Evolutionary conservation across 2,329 filamentous ascomycete species (phyloP).

Genomic region (Pseudogymnoascus sp.): DNA sequence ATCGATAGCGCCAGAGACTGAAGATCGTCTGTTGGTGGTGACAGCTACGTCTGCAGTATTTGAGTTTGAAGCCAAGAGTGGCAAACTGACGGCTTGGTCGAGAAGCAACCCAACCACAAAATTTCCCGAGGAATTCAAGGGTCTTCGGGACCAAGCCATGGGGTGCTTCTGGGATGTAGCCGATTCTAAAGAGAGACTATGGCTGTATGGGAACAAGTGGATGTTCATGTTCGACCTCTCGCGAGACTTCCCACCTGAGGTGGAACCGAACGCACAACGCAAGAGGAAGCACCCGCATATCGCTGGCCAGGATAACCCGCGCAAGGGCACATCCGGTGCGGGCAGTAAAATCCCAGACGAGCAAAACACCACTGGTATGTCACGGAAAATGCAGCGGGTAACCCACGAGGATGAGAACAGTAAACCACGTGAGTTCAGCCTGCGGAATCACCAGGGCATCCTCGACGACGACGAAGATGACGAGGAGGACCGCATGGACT

Average conservation of each 20-base stretch:
- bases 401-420: conserved; percentile 34
- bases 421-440: conserved; percentile 18
- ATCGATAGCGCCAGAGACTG: conserved; percentile 34
- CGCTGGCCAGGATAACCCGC: conserved; percentile 14
- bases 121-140: conserved; percentile 66
- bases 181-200: conserved; percentile 52
- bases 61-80: conserved; percentile 70
- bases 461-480: conserved; percentile 33
- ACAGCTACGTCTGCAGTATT: conserved; percentile 61
- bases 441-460: conserved; percentile 21
- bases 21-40: conserved; percentile 50
- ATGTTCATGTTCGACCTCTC: conserved; percentile 86
- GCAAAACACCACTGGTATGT: conserved; percentile 27
- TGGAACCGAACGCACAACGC: conserved; percentile 28
- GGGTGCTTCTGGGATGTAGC: conserved; percentile 75
- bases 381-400: conserved; percentile 31
- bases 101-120: conserved; percentile 68
- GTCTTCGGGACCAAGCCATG: conserved; percentile 71
- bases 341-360: conserved; percentile 41
- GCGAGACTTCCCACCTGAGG: conserved; percentile 48
- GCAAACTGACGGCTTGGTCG: conserved; percentile 76
- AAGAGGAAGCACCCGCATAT: conserved; percentile 23
- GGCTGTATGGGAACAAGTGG: conserved; percentile 82
- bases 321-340: conserved; percentile 42
- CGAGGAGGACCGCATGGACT: conserved; percentile 23